A percentile compares a stretch with the other conserved stretches of the same genome.
phyloP scores from a whole-genome alignment of 192 early-diverging fungal species.

The Pecoramyces ruminantium region DNA sequence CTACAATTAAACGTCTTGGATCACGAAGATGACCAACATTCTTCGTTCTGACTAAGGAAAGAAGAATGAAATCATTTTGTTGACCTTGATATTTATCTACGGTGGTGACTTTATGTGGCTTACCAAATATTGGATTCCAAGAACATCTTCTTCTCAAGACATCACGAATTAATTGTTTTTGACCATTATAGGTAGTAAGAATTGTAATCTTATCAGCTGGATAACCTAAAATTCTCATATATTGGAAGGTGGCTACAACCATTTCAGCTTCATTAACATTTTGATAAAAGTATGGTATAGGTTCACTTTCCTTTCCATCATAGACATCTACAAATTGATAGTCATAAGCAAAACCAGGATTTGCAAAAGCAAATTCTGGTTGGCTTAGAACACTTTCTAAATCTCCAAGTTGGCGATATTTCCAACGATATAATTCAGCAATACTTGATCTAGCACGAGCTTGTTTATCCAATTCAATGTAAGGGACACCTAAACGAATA shows the following conservation, averaged over 20 bases:
- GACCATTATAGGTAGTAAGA: slow-evolving; percentile 95
- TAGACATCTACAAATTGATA: slow-evolving; percentile 79
- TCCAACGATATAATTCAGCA: slow-evolving; percentile 71
- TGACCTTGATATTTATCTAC: slow-evolving; percentile 97
- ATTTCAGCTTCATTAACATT: slow-evolving; percentile 98
- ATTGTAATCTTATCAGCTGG: slow-evolving; percentile 77
- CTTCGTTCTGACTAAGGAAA: slow-evolving; percentile 84
- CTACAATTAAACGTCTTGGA: slow-evolving; percentile 79
- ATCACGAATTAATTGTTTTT: slow-evolving; percentile 78
- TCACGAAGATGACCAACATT: slow-evolving; percentile 84
- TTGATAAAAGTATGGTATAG: slow-evolving; percentile 75
- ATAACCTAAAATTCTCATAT: slow-evolving; percentile 90
- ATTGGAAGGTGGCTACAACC: slow-evolving; percentile 84
- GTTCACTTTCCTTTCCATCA: slow-evolving; percentile 70
- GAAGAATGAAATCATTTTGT: slow-evolving; percentile 70
- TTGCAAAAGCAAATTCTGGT: slow-evolving; percentile 46
- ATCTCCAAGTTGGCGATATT: slow-evolving; percentile 57
- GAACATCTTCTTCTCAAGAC: slow-evolving; percentile 68
- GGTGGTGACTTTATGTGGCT: slow-evolving; percentile 63
- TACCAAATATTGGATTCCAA: slow-evolving; percentile 73
- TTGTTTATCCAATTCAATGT: slow-evolving; percentile 62
- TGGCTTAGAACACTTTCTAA: slow-evolving; percentile 13
- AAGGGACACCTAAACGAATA: slow-evolving; percentile 84
- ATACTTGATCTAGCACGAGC: slow-evolving; percentile 69
- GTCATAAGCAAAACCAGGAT: slow-evolving; percentile 71